Evolutionary conservation across 2,329 filamentous ascomycete species (phyloP), one percentile per base, ranked within the genome.

Genomic region (Trichoderma semiorbis): DNA sequence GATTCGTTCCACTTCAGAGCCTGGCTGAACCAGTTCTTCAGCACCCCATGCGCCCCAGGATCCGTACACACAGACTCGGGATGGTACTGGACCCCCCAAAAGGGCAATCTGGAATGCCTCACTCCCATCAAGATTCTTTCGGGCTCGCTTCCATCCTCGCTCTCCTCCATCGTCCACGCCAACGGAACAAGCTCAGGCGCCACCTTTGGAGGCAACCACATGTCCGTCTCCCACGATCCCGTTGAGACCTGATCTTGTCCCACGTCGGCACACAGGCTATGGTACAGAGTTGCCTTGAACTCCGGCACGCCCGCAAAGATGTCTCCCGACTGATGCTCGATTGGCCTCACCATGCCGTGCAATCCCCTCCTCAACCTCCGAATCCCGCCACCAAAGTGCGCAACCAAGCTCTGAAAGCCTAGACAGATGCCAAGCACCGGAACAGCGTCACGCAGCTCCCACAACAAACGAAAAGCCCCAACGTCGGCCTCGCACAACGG

Each of bases 81-180:
- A 78, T 97, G 94, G 76, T 96, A 97, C 78, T 97, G 95, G 21
- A 97, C 85, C 0, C 92, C 95, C 91, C 92, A 97, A 74, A 95
- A 92, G 0, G 95, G 94, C 74, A 89, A 91, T 1, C 74, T 78
- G 21, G 79, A 81, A 79, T 97, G 94, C 74, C 86, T 88, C 18
- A 91, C 89, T 0, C 88, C 93, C 93, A 97, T 97, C n/a, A 96
- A 81, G 4, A 94, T 86, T 55, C 86, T 82, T 77, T 89, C 86
- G 10, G 77, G 75, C 12, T 78, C 77, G 2, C 1, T 72, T 72
- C 7, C 74, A 2, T 79, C 80, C 5, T 79, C 80, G 7, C 82
- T 77, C 7, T 80, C 78, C 74, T 87, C 85, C 39, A 85, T 83
- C 3, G 88, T 83, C 90, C 91, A 93, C 0, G 91, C 90, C 72